Base-by-base conservation (phyloP, 768 basidiomycete species). In the Polyporus arcularius region DNA sequence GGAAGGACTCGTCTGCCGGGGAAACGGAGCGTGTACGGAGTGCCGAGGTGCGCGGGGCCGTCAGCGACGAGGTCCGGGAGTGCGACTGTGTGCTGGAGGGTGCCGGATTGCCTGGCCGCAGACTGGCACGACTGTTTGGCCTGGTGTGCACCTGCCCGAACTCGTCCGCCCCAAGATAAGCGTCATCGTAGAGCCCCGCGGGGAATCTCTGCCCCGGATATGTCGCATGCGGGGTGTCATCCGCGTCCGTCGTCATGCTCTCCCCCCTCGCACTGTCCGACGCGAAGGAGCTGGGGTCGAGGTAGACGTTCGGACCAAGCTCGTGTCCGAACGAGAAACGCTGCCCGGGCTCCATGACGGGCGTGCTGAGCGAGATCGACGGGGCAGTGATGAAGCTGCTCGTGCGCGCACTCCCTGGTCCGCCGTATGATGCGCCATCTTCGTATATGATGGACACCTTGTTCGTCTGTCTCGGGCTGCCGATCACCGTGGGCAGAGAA, bases 311-410 rank as follows among this genome's bases (percentile, higher is more conserved):
- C 4, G 30, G 28, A 14, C 55, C 64, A 32, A 65, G 61, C 32
- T 66, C 62, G 47, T 31, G 61, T 38, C 46, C 58, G 39, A 60
- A 26, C 31, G 63, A 61, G 14, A 58, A 51, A 5, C 53, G 59
- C 3, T 55, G 60, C 3, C 40, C 61, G 12, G 31, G 51, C 15
- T 61, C 57, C 18, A 57, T 60, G 7, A 47, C 67, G n/a, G 63
- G 63, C 31, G 72, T 67, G 31, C 18, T 43, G 39, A 64, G 65
- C 15, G 61, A 62, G 38, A 46, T 61, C 4, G 70, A 69, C 4
- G 63, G 72, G 11, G 74, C 74, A 28, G 74, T 75, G 56, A 72
- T 68, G 63, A 74, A 75, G 67, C 74, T 75, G n/a, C 57, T 63
- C 2, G 73, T 69, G 40, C 67, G 65, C 48, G 65, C 68, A 2